Evolutionary conservation across 2,329 filamentous ascomycete species (phyloP).

Genomic region (Diaporthe capsici): DNA sequence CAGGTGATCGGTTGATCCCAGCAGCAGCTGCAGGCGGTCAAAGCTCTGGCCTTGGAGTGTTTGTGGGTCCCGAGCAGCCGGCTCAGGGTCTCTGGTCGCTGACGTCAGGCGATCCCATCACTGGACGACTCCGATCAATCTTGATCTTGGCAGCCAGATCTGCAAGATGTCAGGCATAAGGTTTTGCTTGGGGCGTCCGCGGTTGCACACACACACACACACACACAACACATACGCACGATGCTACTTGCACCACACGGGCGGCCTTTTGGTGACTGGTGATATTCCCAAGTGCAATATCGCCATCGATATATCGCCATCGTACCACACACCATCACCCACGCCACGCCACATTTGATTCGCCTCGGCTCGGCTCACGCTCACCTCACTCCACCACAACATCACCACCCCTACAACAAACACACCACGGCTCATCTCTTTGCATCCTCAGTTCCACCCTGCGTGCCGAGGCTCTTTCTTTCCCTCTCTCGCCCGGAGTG

Average conservation of each 20-base stretch:
- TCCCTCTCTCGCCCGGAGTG: not conserved
- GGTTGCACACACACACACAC: not conserved
- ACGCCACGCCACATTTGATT: constrained; percentile 1
- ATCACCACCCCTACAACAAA: not conserved
- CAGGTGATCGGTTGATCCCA: not conserved
- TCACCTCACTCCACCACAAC: constrained; percentile 6
- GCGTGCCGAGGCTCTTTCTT: not conserved
- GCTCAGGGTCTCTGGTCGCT: constrained; percentile 16
- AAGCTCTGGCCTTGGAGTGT: not conserved
- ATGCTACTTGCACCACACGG: not conserved
- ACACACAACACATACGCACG: not conserved
- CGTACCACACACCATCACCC: not conserved
- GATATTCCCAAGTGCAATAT: not conserved
- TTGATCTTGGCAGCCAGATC: constrained; percentile 19
- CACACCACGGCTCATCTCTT: constrained; percentile 12
- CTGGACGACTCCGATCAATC: not conserved
- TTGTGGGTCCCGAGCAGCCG: constrained; percentile 18
- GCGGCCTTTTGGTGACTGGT: not conserved
- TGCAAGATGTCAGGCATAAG: not conserved
- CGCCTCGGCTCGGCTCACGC: constrained; percentile 5
- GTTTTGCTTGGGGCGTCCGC: not conserved
- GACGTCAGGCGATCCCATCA: constrained; percentile 23
- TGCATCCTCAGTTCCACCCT: not conserved
- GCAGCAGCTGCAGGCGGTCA: no score
- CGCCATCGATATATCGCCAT: not conserved